Evolutionary conservation across 768 basidiomycete genomes (phyloP).

Genomic region (Auricularia heimuer): DNA sequence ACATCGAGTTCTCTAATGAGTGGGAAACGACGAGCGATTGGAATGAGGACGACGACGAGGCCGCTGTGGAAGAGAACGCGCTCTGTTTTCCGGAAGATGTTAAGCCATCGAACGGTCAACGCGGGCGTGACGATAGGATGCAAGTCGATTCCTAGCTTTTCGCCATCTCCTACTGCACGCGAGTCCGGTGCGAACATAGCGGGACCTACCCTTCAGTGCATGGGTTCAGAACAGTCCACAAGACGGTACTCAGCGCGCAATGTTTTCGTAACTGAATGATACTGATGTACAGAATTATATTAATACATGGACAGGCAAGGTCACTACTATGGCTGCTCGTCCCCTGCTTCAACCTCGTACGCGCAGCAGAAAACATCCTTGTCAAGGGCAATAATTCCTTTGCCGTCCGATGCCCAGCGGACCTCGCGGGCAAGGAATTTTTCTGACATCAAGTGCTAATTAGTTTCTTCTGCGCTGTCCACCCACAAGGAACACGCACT

Average conservation of each 20-base stretch:
- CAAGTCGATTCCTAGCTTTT: not conserved
- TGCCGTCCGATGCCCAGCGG: conserved; percentile 80
- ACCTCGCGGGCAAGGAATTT: conserved; percentile 63
- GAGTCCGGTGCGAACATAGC: no score
- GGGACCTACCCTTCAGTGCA: no score
- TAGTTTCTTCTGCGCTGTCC: not conserved
- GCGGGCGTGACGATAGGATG: not conserved
- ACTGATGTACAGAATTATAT: no score
- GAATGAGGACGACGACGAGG: conserved; percentile 83
- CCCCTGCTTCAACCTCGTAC: conserved; percentile 57
- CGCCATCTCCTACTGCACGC: no score
- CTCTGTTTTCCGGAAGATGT: conserved; percentile 40
- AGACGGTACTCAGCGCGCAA: no score
- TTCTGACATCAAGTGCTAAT: conserved; percentile 28
- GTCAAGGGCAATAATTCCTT: conserved; percentile 65
- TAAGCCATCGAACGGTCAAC: not conserved
- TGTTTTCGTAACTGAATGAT: no score
- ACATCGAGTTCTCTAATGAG: conserved; percentile 82
- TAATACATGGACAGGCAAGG: no score
- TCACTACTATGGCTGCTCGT: no score
- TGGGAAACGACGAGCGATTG: conserved; percentile 87
- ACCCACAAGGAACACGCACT: conserved; percentile 37
- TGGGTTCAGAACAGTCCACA: no score
- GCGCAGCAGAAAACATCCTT: conserved; percentile 78
- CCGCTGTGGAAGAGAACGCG: conserved; percentile 56